These are phyloP conservation scores for Talaromyces sp. DNA, from an alignment of 2,329 filamentous ascomycete genomes.

Conservation along the genomic window DNA sequence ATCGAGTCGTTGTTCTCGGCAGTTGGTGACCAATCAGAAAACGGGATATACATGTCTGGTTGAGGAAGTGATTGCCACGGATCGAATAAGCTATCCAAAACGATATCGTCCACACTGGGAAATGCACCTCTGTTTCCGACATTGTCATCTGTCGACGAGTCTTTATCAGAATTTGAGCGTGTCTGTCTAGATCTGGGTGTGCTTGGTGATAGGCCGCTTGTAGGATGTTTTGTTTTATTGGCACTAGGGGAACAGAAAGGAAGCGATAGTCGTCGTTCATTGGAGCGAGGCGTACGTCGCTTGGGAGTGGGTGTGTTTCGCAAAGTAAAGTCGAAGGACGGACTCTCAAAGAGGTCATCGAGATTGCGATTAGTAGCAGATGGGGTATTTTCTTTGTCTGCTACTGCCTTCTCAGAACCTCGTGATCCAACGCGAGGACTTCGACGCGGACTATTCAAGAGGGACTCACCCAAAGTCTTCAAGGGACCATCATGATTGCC, in stretches of 20 bases:
- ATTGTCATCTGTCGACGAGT: not conserved
- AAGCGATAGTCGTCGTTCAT: slow-evolving; percentile 34
- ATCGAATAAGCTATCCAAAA: slow-evolving; percentile 9
- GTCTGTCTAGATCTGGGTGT: not conserved
- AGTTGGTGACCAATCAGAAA: slow-evolving; percentile 17
- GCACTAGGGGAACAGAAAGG: slow-evolving; percentile 34
- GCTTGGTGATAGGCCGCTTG: slow-evolving; percentile 2
- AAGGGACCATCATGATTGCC: slow-evolving; percentile 30
- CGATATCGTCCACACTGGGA: slow-evolving; percentile 9
- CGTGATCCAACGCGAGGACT: slow-evolving; percentile 35
- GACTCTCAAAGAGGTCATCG: slow-evolving; percentile 62
- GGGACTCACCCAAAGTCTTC: slow-evolving; percentile 33
- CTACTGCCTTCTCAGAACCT: slow-evolving; percentile 35
- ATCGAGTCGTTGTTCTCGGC: slow-evolving; percentile 16
- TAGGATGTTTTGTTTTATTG: slow-evolving; percentile 4
- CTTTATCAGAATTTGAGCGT: slow-evolving; percentile 1
- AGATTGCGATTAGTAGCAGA: slow-evolving; percentile 49
- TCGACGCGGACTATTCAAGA: slow-evolving; percentile 47
- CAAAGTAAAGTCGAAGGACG: slow-evolving; percentile 48
- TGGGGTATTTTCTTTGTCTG: slow-evolving; percentile 56
- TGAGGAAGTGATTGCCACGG: slow-evolving; percentile 11
- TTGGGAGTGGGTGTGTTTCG: slow-evolving; percentile 48
- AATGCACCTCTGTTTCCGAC: not conserved
- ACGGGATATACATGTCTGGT: slow-evolving; percentile 12
- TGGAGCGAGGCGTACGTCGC: slow-evolving; percentile 49